A percentile compares a stretch with the other conserved stretches of the same genome.
Conservation (phyloP, 148 eudicot genomes). For the Rhododendron vialii region DNA sequence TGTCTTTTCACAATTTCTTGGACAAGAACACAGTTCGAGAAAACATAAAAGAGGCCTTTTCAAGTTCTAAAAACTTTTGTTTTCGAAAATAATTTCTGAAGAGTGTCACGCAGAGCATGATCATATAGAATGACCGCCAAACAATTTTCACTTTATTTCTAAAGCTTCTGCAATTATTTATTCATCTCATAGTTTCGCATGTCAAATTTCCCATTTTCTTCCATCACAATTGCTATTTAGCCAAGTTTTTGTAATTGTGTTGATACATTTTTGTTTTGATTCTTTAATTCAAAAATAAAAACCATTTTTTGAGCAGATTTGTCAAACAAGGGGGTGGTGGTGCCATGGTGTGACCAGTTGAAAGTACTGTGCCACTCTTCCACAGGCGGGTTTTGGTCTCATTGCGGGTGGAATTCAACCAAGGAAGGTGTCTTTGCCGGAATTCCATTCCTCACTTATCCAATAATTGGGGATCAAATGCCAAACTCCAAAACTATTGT, state of each 20-base stretch:
- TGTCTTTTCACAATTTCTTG: not conserved
- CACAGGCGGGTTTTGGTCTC: conserved; percentile 56
- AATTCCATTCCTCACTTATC: conserved; percentile 47
- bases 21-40: not conserved
- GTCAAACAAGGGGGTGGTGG: conserved; percentile 21
- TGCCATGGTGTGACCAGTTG: conserved; percentile 52
- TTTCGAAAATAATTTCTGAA: no score
- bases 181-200: not conserved
- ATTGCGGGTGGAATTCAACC: conserved; percentile 58
- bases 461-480: conserved; percentile 44
- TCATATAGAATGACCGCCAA: no score
- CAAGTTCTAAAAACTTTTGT: not conserved
- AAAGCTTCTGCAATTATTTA: not conserved
- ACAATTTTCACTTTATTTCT: not conserved
- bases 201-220: not conserved
- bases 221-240: not conserved
- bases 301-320: not conserved
- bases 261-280: not conserved
- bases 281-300: not conserved
- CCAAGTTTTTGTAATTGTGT: not conserved
- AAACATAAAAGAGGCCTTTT: not conserved
- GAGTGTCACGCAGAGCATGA: no score
- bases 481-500: conserved; percentile 45
- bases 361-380: conserved; percentile 43
- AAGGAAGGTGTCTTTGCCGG: conserved; percentile 42